Percentiles rank a stretch among this genome's conserved stretches.
phyloP scores from a whole-genome alignment of 345 rosid species.

The Eucalyptus pauciflora region DNA sequence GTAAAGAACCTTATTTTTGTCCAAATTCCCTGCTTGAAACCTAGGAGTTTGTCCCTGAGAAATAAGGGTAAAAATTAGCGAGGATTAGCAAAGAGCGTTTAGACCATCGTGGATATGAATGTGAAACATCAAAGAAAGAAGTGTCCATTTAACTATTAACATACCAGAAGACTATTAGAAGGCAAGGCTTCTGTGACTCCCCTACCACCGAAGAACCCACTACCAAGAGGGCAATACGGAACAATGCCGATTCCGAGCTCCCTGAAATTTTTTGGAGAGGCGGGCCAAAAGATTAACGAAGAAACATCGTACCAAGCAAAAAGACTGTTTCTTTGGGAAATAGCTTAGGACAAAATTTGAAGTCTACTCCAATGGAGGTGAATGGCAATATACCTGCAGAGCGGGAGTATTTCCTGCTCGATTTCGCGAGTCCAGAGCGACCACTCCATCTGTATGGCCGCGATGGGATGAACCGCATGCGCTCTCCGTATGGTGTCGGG shows the following conservation, averaged over 20 bases:
- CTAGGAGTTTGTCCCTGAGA: neutral
- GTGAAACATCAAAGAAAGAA: neutral
- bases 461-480: slow-evolving; percentile 32
- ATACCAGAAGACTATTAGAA: neutral
- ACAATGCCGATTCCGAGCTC: slow-evolving; percentile 2
- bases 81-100: neutral
- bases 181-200: neutral
- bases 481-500: slow-evolving; percentile 28
- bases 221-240: neutral
- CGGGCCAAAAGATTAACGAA: too few relatives aligned
- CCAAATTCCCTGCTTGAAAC: slow-evolving; percentile 13
- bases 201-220: neutral
- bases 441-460: slow-evolving; percentile 37
- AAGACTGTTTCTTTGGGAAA: neutral
- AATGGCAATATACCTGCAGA: neutral
- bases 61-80: neutral
- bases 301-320: neutral
- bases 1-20: slow-evolving; percentile 16
- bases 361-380: neutral
- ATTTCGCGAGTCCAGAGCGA: slow-evolving; percentile 26
- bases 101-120: neutral
- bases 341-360: neutral
- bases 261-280: neutral
- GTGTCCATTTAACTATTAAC: neutral
- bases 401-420: slow-evolving; percentile 24